Percentiles rank a stretch among this genome's conserved stretches.
Conservation (phyloP, 176 grass and related monocot species). For the Carex kokanica region DNA sequence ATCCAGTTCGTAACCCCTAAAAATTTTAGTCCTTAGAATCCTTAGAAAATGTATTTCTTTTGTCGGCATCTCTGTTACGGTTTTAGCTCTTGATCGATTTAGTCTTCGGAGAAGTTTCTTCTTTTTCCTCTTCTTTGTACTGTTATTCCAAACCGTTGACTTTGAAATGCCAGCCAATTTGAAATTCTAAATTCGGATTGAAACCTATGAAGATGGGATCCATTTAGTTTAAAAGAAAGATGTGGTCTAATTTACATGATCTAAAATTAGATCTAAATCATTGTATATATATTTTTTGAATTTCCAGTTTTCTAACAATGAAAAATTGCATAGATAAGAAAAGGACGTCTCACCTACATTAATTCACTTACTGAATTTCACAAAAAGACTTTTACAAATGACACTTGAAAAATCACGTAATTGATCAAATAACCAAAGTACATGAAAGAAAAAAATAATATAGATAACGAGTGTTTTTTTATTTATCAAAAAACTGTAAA, state of each 20-base stretch:
- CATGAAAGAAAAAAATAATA: not conserved
- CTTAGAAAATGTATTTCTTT: not conserved
- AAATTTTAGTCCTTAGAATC: not conserved
- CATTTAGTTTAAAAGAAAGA: not conserved
- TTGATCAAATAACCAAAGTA: not conserved
- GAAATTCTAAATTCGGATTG: not conserved
- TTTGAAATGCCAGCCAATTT: not conserved
- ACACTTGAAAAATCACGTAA: not conserved
- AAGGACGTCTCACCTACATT: not conserved
- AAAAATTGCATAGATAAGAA: not conserved
- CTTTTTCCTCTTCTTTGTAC: not conserved
- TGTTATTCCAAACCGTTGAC: not conserved
- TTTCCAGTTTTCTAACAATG: not conserved
- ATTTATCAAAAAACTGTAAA: not conserved
- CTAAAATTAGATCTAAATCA: slow-evolving; percentile 2
- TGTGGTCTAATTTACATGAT: not conserved
- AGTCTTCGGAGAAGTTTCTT: not conserved
- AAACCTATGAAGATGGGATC: not conserved
- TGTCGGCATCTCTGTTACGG: not conserved
- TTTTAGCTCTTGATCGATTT: not conserved
- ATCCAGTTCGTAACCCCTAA: not conserved
- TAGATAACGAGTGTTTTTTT: not conserved
- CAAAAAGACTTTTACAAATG: not conserved
- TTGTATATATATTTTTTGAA: not conserved
- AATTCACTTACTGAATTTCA: not conserved